These are phyloP conservation scores for Penicillium malachiteum DNA, from an alignment of 495 filamentous ascomycete genomes.

Conservation along the genomic window DNA sequence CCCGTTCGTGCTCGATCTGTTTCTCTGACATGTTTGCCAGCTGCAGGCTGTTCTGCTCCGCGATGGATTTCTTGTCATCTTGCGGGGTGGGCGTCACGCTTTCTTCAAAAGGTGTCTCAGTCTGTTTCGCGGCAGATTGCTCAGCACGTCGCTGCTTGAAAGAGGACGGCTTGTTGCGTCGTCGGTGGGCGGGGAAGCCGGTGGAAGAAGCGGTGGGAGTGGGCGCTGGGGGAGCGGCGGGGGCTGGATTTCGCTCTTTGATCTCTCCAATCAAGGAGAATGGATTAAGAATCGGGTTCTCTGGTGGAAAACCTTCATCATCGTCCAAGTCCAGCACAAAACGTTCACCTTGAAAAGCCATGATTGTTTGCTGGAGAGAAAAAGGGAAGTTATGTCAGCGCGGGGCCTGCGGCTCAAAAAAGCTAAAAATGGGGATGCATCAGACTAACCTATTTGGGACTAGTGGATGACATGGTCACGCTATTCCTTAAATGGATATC, in stretches of 20 bases:
- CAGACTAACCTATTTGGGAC: slow-evolving; percentile 11
- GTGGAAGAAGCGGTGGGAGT: slow-evolving; percentile 47
- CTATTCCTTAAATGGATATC: slow-evolving; percentile 22
- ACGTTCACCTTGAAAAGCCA: slow-evolving; percentile 60
- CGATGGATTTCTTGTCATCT: slow-evolving; percentile 65
- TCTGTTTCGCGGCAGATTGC: not conserved
- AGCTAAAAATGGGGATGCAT: slow-evolving; percentile 32
- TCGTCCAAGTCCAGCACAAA: slow-evolving; percentile 57
- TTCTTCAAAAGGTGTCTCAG: not conserved
- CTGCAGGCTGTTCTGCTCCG: slow-evolving; percentile 73
- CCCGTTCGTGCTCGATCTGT: slow-evolving; percentile 74
- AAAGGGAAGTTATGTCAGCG: slow-evolving; percentile 27
- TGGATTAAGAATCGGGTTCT: slow-evolving; percentile 23
- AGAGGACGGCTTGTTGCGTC: slow-evolving; percentile 64
- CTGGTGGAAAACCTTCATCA: slow-evolving; percentile 29
- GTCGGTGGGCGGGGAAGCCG: slow-evolving; percentile 89
- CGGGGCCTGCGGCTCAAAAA: slow-evolving; percentile 47
- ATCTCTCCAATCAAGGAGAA: slow-evolving; percentile 70
- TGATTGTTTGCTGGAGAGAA: slow-evolving; percentile 31
- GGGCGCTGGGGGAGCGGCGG: slow-evolving; percentile 58
- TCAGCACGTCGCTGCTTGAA: slow-evolving; percentile 70
- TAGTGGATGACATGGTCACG: slow-evolving; percentile 7
- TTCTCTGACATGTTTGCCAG: slow-evolving; percentile 76
- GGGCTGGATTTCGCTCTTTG: slow-evolving; percentile 62
- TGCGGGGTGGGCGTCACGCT: slow-evolving; percentile 17